phyloP scores from a whole-genome alignment of 2,329 filamentous ascomycete genomes.

The Aureobasidium lini region DNA sequence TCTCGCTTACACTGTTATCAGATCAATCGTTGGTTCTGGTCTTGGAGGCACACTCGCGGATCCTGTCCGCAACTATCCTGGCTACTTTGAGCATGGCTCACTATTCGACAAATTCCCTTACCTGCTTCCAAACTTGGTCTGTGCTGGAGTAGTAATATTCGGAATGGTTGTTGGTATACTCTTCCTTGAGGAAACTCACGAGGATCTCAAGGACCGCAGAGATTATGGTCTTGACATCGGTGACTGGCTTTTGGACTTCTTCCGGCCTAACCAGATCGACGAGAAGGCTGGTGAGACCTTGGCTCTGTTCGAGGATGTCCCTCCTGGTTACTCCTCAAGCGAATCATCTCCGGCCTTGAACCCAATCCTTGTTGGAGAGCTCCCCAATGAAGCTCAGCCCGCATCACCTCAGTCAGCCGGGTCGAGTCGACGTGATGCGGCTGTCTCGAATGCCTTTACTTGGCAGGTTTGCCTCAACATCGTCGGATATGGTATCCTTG shows the following conservation, averaged over 20 bases:
- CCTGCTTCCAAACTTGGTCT: slow-evolving; percentile 85
- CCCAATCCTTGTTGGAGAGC: slow-evolving; percentile 26
- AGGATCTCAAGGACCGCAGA: slow-evolving; percentile 65
- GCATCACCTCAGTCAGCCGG: slow-evolving; percentile 18
- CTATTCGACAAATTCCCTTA: slow-evolving; percentile 87
- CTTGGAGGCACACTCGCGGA: slow-evolving; percentile 85
- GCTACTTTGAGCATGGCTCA: slow-evolving; percentile 61
- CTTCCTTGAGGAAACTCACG: slow-evolving; percentile 91
- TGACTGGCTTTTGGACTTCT: slow-evolving; percentile 50
- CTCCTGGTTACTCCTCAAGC: slow-evolving; percentile 60
- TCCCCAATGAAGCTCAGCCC: slow-evolving; percentile 33
- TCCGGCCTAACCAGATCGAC: slow-evolving; percentile 20
- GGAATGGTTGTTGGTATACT: slow-evolving; percentile 73
- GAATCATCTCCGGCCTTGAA: slow-evolving; percentile 46
- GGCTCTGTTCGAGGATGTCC: slow-evolving; percentile 55
- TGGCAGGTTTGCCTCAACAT: slow-evolving; percentile 81
- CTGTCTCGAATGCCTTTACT: slow-evolving; percentile 62
- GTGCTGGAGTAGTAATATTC: slow-evolving; percentile 66
- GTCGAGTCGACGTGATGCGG: slow-evolving; percentile 30
- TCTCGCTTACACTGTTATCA: slow-evolving; percentile 31
- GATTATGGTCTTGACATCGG: slow-evolving; percentile 75
- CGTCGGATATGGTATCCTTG: slow-evolving; percentile 81
- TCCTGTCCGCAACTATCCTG: slow-evolving; percentile 75
- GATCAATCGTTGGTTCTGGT: slow-evolving; percentile 84
- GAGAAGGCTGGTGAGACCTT: slow-evolving; percentile 45